Evolutionary conservation across 2,329 filamentous ascomycete species (phyloP).

Genomic region (Claviceps arundinis): DNA sequence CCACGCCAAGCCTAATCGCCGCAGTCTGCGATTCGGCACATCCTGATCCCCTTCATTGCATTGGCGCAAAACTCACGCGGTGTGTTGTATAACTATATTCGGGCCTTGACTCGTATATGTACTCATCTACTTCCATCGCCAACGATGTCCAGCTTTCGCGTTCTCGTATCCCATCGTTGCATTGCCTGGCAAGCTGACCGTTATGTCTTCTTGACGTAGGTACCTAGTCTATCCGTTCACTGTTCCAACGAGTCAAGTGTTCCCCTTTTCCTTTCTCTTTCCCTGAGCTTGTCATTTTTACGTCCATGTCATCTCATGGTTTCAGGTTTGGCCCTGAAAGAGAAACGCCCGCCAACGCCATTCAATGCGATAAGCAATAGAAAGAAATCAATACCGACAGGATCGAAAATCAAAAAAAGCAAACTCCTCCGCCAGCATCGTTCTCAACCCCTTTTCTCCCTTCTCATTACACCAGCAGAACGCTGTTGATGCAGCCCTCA

Average conservation of each 20-base stretch:
- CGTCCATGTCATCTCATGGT: neutral
- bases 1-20: too few species aligned
- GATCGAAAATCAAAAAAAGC: neutral
- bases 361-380: constrained; percentile 12
- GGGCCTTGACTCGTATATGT: too few species aligned
- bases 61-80: too few species aligned
- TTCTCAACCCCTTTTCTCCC: neutral
- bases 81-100: too few species aligned
- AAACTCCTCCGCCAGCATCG: neutral
- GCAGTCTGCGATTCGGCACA: too few species aligned
- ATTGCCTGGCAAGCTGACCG: neutral
- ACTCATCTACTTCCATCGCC: too few species aligned
- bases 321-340: neutral
- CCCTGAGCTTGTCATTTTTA: neutral
- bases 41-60: too few species aligned
- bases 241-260: neutral
- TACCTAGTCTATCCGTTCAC: too few species aligned
- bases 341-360: constrained; percentile 14
- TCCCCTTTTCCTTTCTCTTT: neutral
- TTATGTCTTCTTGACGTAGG: neutral
- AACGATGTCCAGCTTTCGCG: neutral
- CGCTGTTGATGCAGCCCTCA: constrained; percentile 32
- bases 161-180: neutral
- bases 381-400: constrained; percentile 1
- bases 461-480: constrained; percentile 16